phyloP scores from a whole-genome alignment of 305 asterid species.

The Fraxinus ornus region DNA sequence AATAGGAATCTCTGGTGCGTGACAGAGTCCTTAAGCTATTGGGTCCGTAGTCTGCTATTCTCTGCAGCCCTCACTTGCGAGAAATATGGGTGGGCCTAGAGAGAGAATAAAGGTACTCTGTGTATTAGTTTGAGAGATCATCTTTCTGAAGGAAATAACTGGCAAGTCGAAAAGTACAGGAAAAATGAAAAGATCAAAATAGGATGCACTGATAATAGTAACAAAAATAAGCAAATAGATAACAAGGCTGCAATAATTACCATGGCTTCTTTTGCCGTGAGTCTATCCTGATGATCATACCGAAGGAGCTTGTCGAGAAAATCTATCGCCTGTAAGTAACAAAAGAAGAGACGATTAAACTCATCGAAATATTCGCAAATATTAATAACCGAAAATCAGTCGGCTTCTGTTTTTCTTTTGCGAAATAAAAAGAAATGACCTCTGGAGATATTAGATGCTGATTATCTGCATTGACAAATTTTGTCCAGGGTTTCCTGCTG shows the following conservation, averaged over 20 bases:
- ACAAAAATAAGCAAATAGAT: background rate
- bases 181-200: background rate
- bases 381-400: background rate
- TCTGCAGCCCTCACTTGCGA: slow-evolving; percentile 74
- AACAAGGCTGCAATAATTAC: slow-evolving; percentile 31
- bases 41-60: slow-evolving; percentile 58
- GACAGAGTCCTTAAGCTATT: slow-evolving; percentile 29
- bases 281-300: slow-evolving; percentile 84
- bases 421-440: slow-evolving; percentile 28
- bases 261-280: slow-evolving; percentile 85
- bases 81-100: slow-evolving; percentile 67
- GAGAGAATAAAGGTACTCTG: background rate
- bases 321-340: slow-evolving; percentile 66
- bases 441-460: slow-evolving; percentile 75
- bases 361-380: background rate
- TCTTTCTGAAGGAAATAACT: too few species aligned
- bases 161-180: background rate
- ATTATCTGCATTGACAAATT: slow-evolving; percentile 70
- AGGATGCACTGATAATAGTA: background rate
- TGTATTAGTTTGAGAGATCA: background rate
- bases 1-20: slow-evolving; percentile 6
- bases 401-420: background rate
- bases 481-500: slow-evolving; percentile 88
- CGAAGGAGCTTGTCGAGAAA: slow-evolving; percentile 86
- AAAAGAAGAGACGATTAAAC: background rate